Evolutionary conservation across 1,284 basidiomycete genomes (phyloP).

Genomic region (Exobasidium rhododendri): DNA sequence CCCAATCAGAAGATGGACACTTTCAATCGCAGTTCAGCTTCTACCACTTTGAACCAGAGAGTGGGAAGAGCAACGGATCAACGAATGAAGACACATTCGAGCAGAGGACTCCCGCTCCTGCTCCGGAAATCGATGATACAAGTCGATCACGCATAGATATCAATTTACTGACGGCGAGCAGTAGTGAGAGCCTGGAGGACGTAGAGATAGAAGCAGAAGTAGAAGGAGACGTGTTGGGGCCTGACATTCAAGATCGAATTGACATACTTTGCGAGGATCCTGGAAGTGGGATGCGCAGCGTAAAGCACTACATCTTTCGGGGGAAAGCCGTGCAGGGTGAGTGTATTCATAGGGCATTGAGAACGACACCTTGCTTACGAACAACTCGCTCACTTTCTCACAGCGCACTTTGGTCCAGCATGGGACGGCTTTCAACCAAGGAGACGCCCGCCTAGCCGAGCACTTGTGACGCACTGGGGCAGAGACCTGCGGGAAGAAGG

Average conservation of each 20-base stretch:
- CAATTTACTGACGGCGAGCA: background rate
- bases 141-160: background rate
- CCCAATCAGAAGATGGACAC: conserved; percentile 4
- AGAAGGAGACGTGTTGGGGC: background rate
- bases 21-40: conserved; percentile 4
- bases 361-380: no score
- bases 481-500: background rate
- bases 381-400: no score
- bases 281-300: background rate
- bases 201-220: background rate
- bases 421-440: background rate
- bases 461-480: background rate
- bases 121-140: no score
- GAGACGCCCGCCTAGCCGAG: background rate
- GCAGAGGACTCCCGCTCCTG: no score
- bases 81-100: background rate
- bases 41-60: conserved; percentile 4
- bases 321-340: background rate
- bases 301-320: background rate
- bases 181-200: background rate
- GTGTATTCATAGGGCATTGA: no score
- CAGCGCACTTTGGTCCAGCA: background rate
- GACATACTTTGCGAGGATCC: background rate
- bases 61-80: background rate
- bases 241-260: background rate